Percentiles rank a stretch among this genome's conserved stretches.
Evolutionary conservation across 2,329 filamentous ascomycete genomes (phyloP).

Genomic region (Ascocoryne sarcoides): DNA sequence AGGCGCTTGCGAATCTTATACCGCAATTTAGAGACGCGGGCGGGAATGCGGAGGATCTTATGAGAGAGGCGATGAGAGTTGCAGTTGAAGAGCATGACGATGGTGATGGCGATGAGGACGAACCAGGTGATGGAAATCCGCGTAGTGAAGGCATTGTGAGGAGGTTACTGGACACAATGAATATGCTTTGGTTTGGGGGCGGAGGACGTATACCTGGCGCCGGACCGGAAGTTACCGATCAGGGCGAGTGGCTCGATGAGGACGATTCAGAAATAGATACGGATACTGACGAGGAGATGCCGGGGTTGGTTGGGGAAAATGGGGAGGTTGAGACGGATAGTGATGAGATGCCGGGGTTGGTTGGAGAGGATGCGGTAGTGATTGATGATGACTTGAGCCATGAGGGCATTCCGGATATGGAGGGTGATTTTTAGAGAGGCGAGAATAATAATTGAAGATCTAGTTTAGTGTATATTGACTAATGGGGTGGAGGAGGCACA

Average conservation of each 20-base stretch:
- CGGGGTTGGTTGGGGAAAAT: constrained; percentile 6
- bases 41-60: constrained; percentile 2
- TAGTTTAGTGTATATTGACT: no score
- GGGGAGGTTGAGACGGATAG: constrained; percentile 1
- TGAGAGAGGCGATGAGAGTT: not conserved
- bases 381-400: not conserved
- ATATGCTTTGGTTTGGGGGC: constrained; percentile 20
- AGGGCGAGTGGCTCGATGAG: constrained; percentile 3
- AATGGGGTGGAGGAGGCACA: no score
- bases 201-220: constrained; percentile 1
- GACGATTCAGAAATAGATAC: constrained; percentile 3
- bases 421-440: no score
- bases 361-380: constrained; percentile 1
- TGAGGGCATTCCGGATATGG: not conserved
- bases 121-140: constrained; percentile 2
- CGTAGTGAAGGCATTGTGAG: constrained; percentile 10
- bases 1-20: constrained; percentile 20
- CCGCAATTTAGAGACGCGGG: constrained; percentile 5
- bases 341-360: constrained; percentile 11
- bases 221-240: constrained; percentile 3
- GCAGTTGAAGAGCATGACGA: constrained; percentile 4
- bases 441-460: no score
- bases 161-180: constrained; percentile 15
- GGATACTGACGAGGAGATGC: constrained; percentile 15
- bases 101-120: constrained; percentile 7